Conservation (phyloP, 2,329 filamentous ascomycete species). For the Apiospora sp. region DNA sequence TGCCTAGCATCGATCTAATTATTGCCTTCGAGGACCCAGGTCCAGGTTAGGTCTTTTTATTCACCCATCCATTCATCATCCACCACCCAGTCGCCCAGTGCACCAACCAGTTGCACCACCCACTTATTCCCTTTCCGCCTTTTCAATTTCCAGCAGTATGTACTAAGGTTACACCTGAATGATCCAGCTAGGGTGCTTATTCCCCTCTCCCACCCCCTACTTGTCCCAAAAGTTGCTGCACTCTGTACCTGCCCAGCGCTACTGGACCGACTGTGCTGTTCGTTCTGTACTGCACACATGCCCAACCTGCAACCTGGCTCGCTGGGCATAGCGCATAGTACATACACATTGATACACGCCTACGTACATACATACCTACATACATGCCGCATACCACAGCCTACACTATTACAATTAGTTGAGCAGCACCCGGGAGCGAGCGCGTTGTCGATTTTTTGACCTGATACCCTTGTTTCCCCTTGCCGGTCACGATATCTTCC, state of each 20-base stretch:
- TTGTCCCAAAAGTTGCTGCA: slow-evolving; percentile 8
- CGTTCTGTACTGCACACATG: background rate
- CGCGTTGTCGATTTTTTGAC: slow-evolving; percentile 19
- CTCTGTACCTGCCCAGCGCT: slow-evolving; percentile 11
- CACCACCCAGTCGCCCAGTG: too few relatives aligned
- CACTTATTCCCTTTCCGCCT: slow-evolving; percentile 11
- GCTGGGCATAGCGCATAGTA: slow-evolving; percentile 3
- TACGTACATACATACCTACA: slow-evolving; percentile 8
- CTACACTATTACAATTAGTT: slow-evolving; percentile 14
- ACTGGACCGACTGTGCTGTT: background rate
- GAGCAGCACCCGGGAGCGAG: slow-evolving; percentile 17
- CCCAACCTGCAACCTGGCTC: background rate
- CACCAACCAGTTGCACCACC: background rate
- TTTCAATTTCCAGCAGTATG: slow-evolving; percentile 12
- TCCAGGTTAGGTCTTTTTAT: background rate
- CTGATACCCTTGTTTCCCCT: slow-evolving; percentile 20
- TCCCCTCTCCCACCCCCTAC: background rate
- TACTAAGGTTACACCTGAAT: slow-evolving; percentile 19
- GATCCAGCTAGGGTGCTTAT: slow-evolving; percentile 6
- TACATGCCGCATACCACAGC: background rate
- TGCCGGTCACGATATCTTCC: slow-evolving; percentile 17
- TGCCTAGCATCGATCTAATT: background rate
- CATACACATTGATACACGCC: background rate
- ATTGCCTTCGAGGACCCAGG: background rate
- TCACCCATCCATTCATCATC: background rate